Conservation (phyloP, 768 basidiomycete species). For the Podaxis mareebaensis region DNA sequence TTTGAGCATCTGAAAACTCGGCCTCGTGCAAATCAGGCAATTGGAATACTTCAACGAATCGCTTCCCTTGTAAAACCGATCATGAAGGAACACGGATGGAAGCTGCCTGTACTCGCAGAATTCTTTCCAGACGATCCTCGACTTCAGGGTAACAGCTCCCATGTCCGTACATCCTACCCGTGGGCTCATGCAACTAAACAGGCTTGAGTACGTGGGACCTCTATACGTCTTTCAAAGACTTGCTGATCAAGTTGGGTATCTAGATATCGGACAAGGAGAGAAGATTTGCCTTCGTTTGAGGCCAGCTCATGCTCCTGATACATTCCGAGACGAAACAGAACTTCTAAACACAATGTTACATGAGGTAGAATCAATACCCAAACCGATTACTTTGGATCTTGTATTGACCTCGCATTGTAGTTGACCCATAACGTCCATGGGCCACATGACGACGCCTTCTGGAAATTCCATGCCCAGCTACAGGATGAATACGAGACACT, state of each 20-base stretch:
- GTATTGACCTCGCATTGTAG: slow-evolving; percentile 35
- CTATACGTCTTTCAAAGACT: too few species aligned
- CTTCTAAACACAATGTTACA: slow-evolving; percentile 87
- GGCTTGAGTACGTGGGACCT: too few species aligned
- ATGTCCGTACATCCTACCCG: background rate
- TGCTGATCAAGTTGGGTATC: too few species aligned
- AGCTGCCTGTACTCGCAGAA: slow-evolving; percentile 76
- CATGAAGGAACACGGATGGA: slow-evolving; percentile 86
- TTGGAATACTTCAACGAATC: slow-evolving; percentile 36
- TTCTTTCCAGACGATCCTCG: slow-evolving; percentile 79
- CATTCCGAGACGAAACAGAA: slow-evolving; percentile 53
- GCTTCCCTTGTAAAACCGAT: slow-evolving; percentile 89
- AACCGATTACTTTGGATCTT: background rate
- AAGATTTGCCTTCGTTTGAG: slow-evolving; percentile 85
- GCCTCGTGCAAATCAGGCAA: slow-evolving; percentile 67
- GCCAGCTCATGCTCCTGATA: slow-evolving; percentile 63
- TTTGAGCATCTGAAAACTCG: slow-evolving; percentile 72
- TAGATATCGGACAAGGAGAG: slow-evolving; percentile 78
- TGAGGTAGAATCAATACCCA: slow-evolving; percentile 51
- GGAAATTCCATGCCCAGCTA: slow-evolving; percentile 67
- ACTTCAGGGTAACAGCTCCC: slow-evolving; percentile 56
- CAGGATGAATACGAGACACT: slow-evolving; percentile 87
- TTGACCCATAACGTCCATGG: slow-evolving; percentile 86
- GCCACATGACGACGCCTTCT: slow-evolving; percentile 85
- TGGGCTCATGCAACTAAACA: background rate